phyloP scores from a whole-genome alignment of 2,329 filamentous ascomycete genomes.

The Cladophialophora immunda region DNA sequence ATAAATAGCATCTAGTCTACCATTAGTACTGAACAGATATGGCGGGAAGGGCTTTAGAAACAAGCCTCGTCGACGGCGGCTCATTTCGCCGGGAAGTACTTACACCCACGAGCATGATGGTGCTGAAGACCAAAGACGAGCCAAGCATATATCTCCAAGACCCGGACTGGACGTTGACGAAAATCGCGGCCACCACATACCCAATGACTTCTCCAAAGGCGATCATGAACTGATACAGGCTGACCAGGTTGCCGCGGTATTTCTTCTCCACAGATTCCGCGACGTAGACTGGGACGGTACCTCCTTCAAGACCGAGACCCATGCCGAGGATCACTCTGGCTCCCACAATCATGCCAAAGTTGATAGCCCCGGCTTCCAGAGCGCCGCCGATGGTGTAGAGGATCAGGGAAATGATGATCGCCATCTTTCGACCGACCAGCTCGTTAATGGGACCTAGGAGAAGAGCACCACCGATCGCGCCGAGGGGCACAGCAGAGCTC shows the following conservation, averaged over 20 bases:
- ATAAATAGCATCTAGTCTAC: conserved; percentile 68
- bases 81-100: background rate
- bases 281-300: conserved; percentile 78
- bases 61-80: background rate
- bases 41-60: background rate
- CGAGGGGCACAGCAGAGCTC: conserved; percentile 75
- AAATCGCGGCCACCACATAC: conserved; percentile 76
- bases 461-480: conserved; percentile 74
- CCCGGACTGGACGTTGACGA: conserved; percentile 69
- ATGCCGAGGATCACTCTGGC: conserved; percentile 74
- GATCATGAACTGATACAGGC: conserved; percentile 79
- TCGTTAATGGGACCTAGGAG: conserved; percentile 74
- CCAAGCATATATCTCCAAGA: conserved; percentile 80
- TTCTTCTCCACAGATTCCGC: conserved; percentile 74
- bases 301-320: conserved; percentile 76
- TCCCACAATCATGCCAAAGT: conserved; percentile 75
- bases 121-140: conserved; percentile 75
- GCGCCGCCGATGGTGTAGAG: conserved; percentile 76
- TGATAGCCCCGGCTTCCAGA: conserved; percentile 72
- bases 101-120: conserved; percentile 64
- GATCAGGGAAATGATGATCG: conserved; percentile 74
- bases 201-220: conserved; percentile 77
- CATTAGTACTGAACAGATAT: background rate
- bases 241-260: conserved; percentile 76
- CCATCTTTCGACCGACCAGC: conserved; percentile 70